Percentiles rank a stretch among this genome's conserved stretches.
These are phyloP conservation scores for Phytopythium boreale DNA, from an alignment of 352 stramenopile genomes.

Conservation along the genomic window DNA sequence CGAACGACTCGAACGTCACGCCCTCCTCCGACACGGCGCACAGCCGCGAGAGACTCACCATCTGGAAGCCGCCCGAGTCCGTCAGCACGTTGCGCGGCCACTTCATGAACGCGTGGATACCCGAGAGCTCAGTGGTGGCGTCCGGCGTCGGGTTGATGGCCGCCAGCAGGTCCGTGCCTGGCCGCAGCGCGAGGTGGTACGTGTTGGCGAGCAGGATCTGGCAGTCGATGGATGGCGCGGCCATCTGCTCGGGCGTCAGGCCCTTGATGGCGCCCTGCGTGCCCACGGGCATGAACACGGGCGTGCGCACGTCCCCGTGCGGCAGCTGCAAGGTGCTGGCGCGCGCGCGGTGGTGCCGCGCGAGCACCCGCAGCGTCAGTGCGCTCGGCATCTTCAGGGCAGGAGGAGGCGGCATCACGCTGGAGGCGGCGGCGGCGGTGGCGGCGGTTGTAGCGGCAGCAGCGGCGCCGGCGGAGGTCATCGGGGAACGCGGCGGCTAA, in stretches of 20 bases:
- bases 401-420: constrained; percentile 2
- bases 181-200: constrained; percentile 95
- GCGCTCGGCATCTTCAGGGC: constrained; percentile 46
- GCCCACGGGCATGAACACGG: constrained; percentile 97
- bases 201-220: constrained; percentile 97
- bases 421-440: neutral
- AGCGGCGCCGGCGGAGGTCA: neutral
- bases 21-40: constrained; percentile 90
- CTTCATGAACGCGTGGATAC: constrained; percentile 96
- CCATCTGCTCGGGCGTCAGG: constrained; percentile 83
- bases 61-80: constrained; percentile 98
- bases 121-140: constrained; percentile 90
- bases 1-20: constrained; percentile 84
- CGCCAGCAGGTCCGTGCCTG: constrained; percentile 83
- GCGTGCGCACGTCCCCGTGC: constrained; percentile 87
- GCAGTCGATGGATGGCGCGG: constrained; percentile 56
- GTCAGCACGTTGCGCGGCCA: constrained; percentile 94
- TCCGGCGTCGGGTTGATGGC: constrained; percentile 27
- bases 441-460: neutral
- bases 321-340: constrained; percentile 75
- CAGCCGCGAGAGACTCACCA: constrained; percentile 95
- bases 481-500: neutral
- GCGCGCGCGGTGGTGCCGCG: constrained; percentile 49
- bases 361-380: constrained; percentile 44
- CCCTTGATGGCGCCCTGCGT: constrained; percentile 97